Conservation (phyloP, 768 basidiomycete species). For the Lactifluus hygrophoroides region DNA sequence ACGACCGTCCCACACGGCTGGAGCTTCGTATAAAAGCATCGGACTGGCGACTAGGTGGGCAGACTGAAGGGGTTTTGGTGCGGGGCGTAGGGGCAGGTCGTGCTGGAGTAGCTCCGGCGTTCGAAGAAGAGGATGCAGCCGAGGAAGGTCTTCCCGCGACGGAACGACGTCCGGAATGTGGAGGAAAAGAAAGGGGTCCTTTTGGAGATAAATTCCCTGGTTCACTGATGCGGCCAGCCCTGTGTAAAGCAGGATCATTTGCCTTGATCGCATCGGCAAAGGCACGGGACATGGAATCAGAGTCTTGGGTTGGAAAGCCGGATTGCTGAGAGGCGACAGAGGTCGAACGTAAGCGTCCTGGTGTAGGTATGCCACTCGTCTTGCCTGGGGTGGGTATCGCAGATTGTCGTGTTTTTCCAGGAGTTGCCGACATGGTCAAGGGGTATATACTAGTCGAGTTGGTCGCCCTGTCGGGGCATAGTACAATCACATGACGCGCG, state of each 20-base stretch:
- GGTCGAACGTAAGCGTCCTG: constrained; percentile 61
- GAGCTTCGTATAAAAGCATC: constrained; percentile 44
- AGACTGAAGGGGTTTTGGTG: constrained; percentile 48
- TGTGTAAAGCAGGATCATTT: constrained; percentile 72
- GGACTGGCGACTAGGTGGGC: constrained; percentile 61
- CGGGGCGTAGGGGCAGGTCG: constrained; percentile 21
- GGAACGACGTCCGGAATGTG: constrained; percentile 35
- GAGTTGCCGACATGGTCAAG: constrained; percentile 34
- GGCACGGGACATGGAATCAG: constrained; percentile 58
- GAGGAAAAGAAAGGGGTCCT: constrained; percentile 29
- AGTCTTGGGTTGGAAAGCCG: constrained; percentile 30
- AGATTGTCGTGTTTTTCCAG: constrained; percentile 35
- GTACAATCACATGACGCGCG: constrained; percentile 14
- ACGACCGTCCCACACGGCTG: constrained; percentile 38
- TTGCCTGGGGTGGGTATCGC: constrained; percentile 42
- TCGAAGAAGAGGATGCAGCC: constrained; percentile 46
- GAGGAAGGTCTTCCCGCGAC: constrained; percentile 55
- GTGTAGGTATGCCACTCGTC: constrained; percentile 52
- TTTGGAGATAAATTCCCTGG: constrained; percentile 39
- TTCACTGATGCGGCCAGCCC: constrained; percentile 34
- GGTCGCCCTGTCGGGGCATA: not conserved
- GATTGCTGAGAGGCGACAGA: constrained; percentile 39
- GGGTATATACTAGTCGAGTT: not conserved
- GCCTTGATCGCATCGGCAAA: constrained; percentile 73
- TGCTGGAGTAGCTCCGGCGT: constrained; percentile 26